phyloP scores from a whole-genome alignment of 1,284 basidiomycete genomes.

The Porogramme epimiltina region DNA sequence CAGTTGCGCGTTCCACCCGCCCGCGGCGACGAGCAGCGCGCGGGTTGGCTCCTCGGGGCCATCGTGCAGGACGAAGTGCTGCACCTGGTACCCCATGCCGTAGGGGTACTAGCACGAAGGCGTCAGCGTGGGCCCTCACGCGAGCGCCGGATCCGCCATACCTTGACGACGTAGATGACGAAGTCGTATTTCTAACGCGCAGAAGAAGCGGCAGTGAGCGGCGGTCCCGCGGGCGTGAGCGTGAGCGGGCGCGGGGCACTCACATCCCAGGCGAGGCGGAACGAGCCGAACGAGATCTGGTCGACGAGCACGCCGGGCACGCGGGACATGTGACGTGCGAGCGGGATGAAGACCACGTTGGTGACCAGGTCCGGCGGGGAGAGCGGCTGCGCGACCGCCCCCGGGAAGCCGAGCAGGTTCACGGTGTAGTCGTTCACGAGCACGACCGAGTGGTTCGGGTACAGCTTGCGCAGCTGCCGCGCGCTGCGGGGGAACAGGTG shows the following conservation, averaged over 20 bases:
- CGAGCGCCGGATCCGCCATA: constrained; percentile 18
- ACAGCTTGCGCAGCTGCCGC: constrained; percentile 52
- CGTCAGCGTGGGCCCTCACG: not conserved
- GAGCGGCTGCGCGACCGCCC: constrained; percentile 45
- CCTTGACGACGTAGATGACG: constrained; percentile 47
- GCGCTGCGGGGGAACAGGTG: constrained; percentile 37
- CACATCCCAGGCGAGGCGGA: constrained; percentile 63
- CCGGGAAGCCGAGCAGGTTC: constrained; percentile 55
- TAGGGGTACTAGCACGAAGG: constrained; percentile 44
- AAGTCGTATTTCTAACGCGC: constrained; percentile 45
- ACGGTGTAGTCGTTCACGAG: constrained; percentile 48
- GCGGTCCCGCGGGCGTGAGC: too few species aligned
- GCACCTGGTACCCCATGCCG: constrained; percentile 35
- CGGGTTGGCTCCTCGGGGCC: constrained; percentile 56
- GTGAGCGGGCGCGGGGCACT: constrained; percentile 23
- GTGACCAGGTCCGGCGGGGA: constrained; percentile 51
- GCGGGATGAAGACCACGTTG: constrained; percentile 49
- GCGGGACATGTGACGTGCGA: constrained; percentile 43
- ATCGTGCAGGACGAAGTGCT: constrained; percentile 61
- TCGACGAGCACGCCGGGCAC: constrained; percentile 56
- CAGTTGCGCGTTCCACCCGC: constrained; percentile 51
- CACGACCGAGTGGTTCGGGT: constrained; percentile 64
- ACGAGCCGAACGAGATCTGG: constrained; percentile 53
- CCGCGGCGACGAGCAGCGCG: constrained; percentile 55
- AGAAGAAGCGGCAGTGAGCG: too few species aligned